Conservation (phyloP, 2,329 filamentous ascomycete genomes). For the Exophiala oligosperma region DNA sequence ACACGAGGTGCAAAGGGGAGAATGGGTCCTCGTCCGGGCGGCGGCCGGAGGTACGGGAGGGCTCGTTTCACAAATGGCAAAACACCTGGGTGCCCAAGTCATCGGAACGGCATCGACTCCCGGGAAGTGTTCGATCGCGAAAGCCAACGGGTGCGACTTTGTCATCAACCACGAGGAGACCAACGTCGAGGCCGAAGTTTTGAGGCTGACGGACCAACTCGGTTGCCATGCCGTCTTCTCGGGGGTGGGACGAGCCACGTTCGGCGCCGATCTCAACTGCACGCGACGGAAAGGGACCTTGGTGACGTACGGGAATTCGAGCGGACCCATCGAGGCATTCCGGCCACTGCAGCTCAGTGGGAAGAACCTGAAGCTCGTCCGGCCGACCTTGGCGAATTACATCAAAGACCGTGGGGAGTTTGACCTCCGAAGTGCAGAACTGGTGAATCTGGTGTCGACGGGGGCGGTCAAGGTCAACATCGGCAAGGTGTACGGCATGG, state of each 20-base stretch:
- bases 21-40: slow-evolving; percentile 8
- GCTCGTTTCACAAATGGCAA: slow-evolving; percentile 9
- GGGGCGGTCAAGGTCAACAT: too few relatives aligned
- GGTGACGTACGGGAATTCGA: not conserved
- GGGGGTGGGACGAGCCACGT: slow-evolving; percentile 1
- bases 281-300: not conserved
- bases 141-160: not conserved
- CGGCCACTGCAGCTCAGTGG: not conserved
- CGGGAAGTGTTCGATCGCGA: not conserved
- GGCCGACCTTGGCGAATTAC: not conserved
- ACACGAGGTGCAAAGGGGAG: slow-evolving; percentile 4
- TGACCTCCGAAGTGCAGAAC: not conserved
- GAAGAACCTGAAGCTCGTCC: not conserved
- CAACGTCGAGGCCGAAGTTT: not conserved
- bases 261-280: not conserved
- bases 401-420: not conserved
- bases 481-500: too few relatives aligned
- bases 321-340: not conserved
- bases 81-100: slow-evolving; percentile 7
- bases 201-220: not conserved
- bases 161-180: slow-evolving; percentile 1
- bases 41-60: slow-evolving; percentile 11
- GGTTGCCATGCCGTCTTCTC: slow-evolving; percentile 4
- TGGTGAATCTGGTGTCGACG: not conserved
- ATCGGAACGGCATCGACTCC: slow-evolving; percentile 1